phyloP scores from a whole-genome alignment of 345 rosid genomes.

The Eucalyptus sp. region DNA sequence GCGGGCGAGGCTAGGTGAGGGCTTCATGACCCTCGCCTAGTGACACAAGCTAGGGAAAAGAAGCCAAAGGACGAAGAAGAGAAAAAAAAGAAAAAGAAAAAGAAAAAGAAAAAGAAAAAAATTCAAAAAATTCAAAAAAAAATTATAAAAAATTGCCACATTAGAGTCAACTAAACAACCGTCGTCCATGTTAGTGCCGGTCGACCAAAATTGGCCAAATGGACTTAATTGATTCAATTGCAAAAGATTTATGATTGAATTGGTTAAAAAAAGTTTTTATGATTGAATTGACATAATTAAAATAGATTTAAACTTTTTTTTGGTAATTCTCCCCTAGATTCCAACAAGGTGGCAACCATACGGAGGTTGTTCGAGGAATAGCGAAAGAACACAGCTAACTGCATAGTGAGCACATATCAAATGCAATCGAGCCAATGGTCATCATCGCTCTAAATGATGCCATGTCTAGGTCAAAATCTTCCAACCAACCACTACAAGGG shows the following conservation, averaged over 20 bases:
- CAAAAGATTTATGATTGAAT: rapidly evolving
- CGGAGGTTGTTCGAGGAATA: not conserved
- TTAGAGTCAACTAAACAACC: rapidly evolving
- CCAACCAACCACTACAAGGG: not conserved
- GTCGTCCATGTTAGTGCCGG: rapidly evolving
- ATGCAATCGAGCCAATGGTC: not conserved
- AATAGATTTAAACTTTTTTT: too few relatives aligned
- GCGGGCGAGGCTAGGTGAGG: rapidly evolving
- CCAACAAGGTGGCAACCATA: not conserved
- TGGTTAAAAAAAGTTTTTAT: too few relatives aligned
- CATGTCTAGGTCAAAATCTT: not conserved
- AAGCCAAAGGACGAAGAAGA: too few relatives aligned
- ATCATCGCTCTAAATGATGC: not conserved
- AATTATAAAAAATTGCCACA: too few relatives aligned
- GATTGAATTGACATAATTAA: too few relatives aligned
- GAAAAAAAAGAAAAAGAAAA: too few relatives aligned
- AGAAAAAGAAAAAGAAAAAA: too few relatives aligned
- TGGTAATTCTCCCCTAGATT: not conserved
- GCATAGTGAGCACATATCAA: not conserved
- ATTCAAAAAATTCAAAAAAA: too few relatives aligned
- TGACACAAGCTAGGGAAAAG: too few relatives aligned
- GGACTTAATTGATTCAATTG: too few relatives aligned
- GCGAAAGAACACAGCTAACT: not conserved
- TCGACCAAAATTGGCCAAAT: rapidly evolving
- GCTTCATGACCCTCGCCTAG: too few relatives aligned